phyloP scores from a whole-genome alignment of 495 filamentous ascomycete genomes.

The Podospora didyma region DNA sequence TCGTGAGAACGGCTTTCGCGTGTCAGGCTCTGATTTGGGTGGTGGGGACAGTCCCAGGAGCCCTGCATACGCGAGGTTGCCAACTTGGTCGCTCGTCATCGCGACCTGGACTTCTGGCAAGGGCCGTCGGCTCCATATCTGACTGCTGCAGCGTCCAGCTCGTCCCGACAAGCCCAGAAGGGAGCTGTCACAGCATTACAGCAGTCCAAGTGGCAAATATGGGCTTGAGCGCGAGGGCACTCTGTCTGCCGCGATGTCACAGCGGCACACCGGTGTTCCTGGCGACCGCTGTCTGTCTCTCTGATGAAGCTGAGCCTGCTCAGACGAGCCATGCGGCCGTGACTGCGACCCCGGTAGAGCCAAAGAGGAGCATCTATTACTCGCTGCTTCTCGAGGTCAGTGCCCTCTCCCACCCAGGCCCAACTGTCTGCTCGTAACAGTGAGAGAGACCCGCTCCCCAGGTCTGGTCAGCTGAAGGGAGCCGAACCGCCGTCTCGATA shows the following conservation, averaged over 20 bases:
- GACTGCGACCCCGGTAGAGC: constrained; percentile 10
- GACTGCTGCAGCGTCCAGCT: no score
- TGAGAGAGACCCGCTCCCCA: background rate
- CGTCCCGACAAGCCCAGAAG: no score
- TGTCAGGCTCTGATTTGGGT: no score
- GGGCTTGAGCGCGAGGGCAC: background rate
- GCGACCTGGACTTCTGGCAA: no score
- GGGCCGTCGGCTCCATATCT: no score
- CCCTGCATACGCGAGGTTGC: no score
- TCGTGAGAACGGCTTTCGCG: no score
- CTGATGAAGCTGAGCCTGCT: background rate
- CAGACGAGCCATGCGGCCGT: constrained; percentile 9
- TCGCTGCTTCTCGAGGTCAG: background rate
- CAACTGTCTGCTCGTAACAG: no score
- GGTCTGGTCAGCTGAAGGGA: constrained; percentile 8
- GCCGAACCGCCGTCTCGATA: background rate
- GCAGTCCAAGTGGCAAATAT: background rate
- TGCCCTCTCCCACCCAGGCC: no score
- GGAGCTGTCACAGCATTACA: no score
- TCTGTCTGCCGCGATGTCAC: constrained; percentile 13
- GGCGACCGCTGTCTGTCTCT: background rate
- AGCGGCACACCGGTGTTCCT: constrained; percentile 4
- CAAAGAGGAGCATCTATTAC: background rate
- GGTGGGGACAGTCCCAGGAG: no score
- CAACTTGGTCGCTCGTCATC: no score